phyloP scores from a whole-genome alignment of 257 asterid genomes.

The Solanum chmielewskii region DNA sequence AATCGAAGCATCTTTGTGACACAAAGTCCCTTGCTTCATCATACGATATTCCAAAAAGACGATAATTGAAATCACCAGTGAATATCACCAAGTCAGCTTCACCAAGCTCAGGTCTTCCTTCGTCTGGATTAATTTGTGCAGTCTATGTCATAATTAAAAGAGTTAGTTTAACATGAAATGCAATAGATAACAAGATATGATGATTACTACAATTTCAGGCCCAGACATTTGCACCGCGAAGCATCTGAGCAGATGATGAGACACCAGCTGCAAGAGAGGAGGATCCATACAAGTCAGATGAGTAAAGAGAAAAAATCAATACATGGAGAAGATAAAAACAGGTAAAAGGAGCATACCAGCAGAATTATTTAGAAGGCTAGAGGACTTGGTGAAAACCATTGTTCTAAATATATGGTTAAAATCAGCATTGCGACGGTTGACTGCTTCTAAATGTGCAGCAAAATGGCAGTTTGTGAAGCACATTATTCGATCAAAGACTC shows the following conservation, averaged over 20 bases:
- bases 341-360: slow-evolving; percentile 74
- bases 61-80: slow-evolving; percentile 90
- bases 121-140: slow-evolving; percentile 42
- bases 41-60: slow-evolving; percentile 89
- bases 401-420: slow-evolving; percentile 76
- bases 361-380: slow-evolving; percentile 49
- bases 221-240: slow-evolving; percentile 60
- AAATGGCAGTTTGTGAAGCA: slow-evolving; percentile 86
- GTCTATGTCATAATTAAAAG: slow-evolving; percentile 22
- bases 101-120: slow-evolving; percentile 82
- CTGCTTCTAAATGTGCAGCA: slow-evolving; percentile 99
- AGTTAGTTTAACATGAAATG: neutral
- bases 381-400: slow-evolving; percentile 71
- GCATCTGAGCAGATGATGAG: slow-evolving; percentile 79
- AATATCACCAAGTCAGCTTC: slow-evolving; percentile 86
- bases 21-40: slow-evolving; percentile 98
- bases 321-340: slow-evolving; percentile 53
- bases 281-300: slow-evolving; percentile 64
- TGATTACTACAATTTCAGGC: neutral
- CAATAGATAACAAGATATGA: neutral
- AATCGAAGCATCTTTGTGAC: slow-evolving; percentile 92
- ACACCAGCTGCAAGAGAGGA: slow-evolving; percentile 87
- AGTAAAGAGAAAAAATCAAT: slow-evolving; percentile 54
- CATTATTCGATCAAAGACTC: slow-evolving; percentile 81
- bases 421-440: slow-evolving; percentile 86